A percentile compares a stretch with the other conserved stretches of the same genome.
Conservation (phyloP, 495 filamentous ascomycete genomes). For the Aspergillus ostianus region DNA sequence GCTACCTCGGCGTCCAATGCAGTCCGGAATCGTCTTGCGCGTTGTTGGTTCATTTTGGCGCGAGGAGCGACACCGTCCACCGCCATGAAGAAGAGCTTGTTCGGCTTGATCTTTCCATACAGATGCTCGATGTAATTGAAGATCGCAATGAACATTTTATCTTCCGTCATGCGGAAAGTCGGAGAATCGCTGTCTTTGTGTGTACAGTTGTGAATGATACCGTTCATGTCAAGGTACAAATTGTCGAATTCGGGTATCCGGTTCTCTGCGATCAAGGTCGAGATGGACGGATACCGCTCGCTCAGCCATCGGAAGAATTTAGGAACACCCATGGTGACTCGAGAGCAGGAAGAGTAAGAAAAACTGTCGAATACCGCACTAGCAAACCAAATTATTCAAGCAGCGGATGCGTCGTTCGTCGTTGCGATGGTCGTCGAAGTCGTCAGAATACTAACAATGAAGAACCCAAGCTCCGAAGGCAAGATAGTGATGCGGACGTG, state of each 20-base stretch:
- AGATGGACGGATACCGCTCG: slow-evolving; percentile 98
- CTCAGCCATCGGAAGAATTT: slow-evolving; percentile 97
- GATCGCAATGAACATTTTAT: slow-evolving; percentile 98
- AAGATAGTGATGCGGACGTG: slow-evolving; percentile 12
- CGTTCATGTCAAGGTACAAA: slow-evolving; percentile 98
- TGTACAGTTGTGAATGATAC: slow-evolving; percentile 99
- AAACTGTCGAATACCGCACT: slow-evolving; percentile 5
- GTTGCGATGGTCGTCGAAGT: slow-evolving; percentile 17
- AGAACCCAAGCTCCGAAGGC: slow-evolving; percentile 8
- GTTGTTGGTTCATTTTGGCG: slow-evolving; percentile 99
- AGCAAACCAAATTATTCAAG: slow-evolving; percentile 2
- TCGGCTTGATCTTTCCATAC: slow-evolving; percentile 97
- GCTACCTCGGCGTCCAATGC: slow-evolving; percentile 87
- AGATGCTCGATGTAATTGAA: slow-evolving; percentile 99
- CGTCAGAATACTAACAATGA: slow-evolving; percentile 19
- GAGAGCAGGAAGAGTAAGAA: not conserved
- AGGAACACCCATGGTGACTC: slow-evolving; percentile 76
- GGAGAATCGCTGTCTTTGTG: slow-evolving; percentile 92
- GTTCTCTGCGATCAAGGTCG: slow-evolving; percentile 97
- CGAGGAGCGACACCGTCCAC: slow-evolving; percentile 96
- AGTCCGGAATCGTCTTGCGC: slow-evolving; percentile 90
- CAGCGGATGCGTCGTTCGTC: not conserved
- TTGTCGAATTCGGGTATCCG: slow-evolving; percentile 99
- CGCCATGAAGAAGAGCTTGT: slow-evolving; percentile 98
- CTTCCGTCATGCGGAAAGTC: slow-evolving; percentile 90